Percentiles rank a stretch among this genome's conserved stretches.
These are phyloP conservation scores for Venturia effusa DNA, from an alignment of 2,329 filamentous ascomycete genomes.

Conservation along the genomic window DNA sequence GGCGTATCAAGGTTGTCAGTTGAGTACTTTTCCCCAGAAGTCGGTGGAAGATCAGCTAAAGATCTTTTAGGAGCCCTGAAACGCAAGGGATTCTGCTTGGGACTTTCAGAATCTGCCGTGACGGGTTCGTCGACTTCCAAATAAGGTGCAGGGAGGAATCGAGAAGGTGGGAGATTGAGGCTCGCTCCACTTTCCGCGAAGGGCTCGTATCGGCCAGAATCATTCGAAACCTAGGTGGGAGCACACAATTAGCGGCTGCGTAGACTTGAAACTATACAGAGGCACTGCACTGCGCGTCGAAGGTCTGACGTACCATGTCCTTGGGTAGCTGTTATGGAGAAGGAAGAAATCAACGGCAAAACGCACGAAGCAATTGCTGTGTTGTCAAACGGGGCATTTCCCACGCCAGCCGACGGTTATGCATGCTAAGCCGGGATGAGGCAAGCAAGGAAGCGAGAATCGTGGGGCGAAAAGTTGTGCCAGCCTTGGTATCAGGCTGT, in stretches of 20 bases:
- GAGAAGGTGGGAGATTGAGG: neutral
- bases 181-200: neutral
- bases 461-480: neutral
- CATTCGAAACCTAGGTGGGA: neutral
- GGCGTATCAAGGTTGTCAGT: neutral
- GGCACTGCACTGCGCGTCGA: neutral
- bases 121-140: neutral
- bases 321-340: slow-evolving; percentile 2
- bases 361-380: slow-evolving; percentile 1
- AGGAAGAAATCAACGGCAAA: neutral
- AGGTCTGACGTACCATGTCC: neutral
- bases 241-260: neutral
- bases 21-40: neutral
- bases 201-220: neutral
- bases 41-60: neutral
- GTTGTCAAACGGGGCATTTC: neutral
- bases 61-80: neutral
- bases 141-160: neutral
- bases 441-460: neutral
- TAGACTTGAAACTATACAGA: neutral
- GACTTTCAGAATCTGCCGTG: neutral
- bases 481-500: neutral
- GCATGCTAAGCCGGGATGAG: slow-evolving; percentile 1
- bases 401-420: neutral
- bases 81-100: neutral